Evolutionary conservation across 208 protist species (phyloP).

Genomic region (Wallacemonas sp.): DNA sequence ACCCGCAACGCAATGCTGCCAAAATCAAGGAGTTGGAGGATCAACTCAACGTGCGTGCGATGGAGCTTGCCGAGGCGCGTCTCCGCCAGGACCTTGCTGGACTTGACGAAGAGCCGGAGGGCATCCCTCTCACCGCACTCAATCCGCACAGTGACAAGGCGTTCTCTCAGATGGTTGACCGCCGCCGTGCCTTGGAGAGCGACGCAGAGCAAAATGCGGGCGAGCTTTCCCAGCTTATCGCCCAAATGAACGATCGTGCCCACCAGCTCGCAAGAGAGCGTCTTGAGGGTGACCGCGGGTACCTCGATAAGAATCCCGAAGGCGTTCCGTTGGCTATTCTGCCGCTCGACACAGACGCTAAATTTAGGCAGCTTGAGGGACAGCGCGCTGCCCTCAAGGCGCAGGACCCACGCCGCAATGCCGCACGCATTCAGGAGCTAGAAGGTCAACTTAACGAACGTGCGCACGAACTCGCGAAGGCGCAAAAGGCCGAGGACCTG

Average conservation of each 20-base stretch:
- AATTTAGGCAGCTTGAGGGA: slow-evolving; percentile 60
- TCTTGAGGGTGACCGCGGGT: slow-evolving; percentile 32
- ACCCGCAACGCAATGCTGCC: slow-evolving; percentile 36
- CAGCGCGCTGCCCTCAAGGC: slow-evolving; percentile 62
- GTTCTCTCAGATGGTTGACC: slow-evolving; percentile 49
- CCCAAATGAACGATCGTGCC: slow-evolving; percentile 35
- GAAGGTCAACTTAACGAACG: slow-evolving; percentile 62
- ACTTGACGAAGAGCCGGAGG: slow-evolving; percentile 43
- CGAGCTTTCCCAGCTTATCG: slow-evolving; percentile 28
- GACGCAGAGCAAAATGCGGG: slow-evolving; percentile 17
- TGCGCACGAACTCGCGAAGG: slow-evolving; percentile 40
- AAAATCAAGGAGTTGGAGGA: slow-evolving; percentile 59
- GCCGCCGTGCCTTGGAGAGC: slow-evolving; percentile 40
- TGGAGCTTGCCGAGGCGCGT: slow-evolving; percentile 44
- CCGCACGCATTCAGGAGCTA: slow-evolving; percentile 40
- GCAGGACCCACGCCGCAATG: slow-evolving; percentile 52
- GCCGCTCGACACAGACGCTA: slow-evolving; percentile 51
- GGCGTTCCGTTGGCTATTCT: slow-evolving; percentile 62
- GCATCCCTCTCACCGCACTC: slow-evolving; percentile 46
- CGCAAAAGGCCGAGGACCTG: slow-evolving; percentile 61
- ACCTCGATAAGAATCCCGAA: slow-evolving; percentile 42
- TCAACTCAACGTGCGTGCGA: slow-evolving; percentile 56
- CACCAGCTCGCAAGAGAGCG: slow-evolving; percentile 41
- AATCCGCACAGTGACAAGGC: slow-evolving; percentile 41
- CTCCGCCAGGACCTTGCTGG: slow-evolving; percentile 34